Conservation (phyloP, 2,329 filamentous ascomycete genomes). For the Chrysosporium keratinophilum region DNA sequence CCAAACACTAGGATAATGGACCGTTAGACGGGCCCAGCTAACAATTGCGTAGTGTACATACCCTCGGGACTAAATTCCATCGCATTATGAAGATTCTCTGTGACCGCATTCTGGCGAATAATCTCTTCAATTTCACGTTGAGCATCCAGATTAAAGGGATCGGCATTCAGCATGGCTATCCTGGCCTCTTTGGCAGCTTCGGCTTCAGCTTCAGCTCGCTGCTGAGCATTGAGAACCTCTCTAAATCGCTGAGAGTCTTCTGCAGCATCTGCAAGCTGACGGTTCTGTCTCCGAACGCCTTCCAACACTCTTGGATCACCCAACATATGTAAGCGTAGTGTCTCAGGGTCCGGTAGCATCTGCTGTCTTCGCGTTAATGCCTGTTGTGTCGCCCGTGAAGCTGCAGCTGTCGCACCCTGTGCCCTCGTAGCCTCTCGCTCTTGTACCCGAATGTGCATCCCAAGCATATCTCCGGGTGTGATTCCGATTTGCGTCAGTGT, state of each 20-base stretch:
- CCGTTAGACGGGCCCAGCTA: background rate
- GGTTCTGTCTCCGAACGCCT: conserved; percentile 60
- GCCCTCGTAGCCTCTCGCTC: conserved; percentile 18
- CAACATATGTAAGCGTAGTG: conserved; percentile 70
- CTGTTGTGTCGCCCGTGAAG: conserved; percentile 23
- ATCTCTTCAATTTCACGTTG: conserved; percentile 93
- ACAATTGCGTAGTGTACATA: conserved; percentile 36
- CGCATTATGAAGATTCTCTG: conserved; percentile 90
- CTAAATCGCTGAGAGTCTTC: conserved; percentile 69
- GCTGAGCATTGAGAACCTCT: conserved; percentile 57
- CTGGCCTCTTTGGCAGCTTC: conserved; percentile 70
- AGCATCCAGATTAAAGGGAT: conserved; percentile 87
- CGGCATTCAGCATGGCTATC: conserved; percentile 76
- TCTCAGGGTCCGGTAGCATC: conserved; percentile 56
- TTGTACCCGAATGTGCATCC: conserved; percentile 56
- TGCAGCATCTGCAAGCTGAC: conserved; percentile 64
- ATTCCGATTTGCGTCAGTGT: conserved; percentile 75
- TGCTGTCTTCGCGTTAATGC: conserved; percentile 19
- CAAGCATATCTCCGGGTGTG: conserved; percentile 83
- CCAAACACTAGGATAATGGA: conserved; percentile 60
- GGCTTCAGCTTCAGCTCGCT: conserved; percentile 59
- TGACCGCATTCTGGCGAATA: conserved; percentile 86
- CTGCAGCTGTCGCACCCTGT: background rate
- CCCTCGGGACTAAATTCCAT: conserved; percentile 97
- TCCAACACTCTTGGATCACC: conserved; percentile 63